Percentiles rank a stretch among this genome's conserved stretches.
These are phyloP conservation scores for Colletotrichum graminicola DNA, from an alignment of 2,329 filamentous ascomycete species.

Conservation along the genomic window DNA sequence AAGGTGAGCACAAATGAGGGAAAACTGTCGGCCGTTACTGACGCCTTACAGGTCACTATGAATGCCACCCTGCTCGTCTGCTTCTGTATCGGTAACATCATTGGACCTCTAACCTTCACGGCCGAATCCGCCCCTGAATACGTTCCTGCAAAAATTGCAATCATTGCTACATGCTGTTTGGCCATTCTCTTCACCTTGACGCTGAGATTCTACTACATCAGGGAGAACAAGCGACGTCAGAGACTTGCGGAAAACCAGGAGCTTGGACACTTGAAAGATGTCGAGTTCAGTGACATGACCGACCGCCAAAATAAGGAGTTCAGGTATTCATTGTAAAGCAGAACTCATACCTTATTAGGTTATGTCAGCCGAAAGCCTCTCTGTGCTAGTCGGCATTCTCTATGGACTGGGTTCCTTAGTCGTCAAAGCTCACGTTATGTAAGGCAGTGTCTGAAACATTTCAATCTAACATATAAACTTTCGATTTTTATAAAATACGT, in stretches of 20 bases:
- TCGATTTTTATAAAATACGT: background rate
- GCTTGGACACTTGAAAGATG: constrained; percentile 63
- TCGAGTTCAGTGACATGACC: constrained; percentile 71
- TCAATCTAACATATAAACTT: too few species aligned
- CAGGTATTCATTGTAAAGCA: constrained; percentile 34
- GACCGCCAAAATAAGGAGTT: constrained; percentile 78
- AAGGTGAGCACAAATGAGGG: constrained; percentile 51
- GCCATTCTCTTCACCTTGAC: constrained; percentile 27
- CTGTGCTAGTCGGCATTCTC: background rate
- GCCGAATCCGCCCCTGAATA: constrained; percentile 70
- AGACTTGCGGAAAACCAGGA: constrained; percentile 59
- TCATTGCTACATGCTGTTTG: constrained; percentile 64
- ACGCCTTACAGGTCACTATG: constrained; percentile 61
- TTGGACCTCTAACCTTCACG: constrained; percentile 74
- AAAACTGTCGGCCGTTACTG: background rate
- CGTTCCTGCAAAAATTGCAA: constrained; percentile 66
- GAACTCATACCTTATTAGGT: accelerated
- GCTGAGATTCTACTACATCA: constrained; percentile 28
- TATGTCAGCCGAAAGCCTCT: background rate
- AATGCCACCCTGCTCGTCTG: constrained; percentile 53
- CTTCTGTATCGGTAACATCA: constrained; percentile 68
- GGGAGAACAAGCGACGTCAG: constrained; percentile 41
- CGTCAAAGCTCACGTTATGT: background rate
- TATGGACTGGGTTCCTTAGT: background rate
- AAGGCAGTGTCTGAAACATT: too few species aligned